Base-by-base conservation (phyloP, 345 rosid genomes). In the Dimocarpus longan region DNA sequence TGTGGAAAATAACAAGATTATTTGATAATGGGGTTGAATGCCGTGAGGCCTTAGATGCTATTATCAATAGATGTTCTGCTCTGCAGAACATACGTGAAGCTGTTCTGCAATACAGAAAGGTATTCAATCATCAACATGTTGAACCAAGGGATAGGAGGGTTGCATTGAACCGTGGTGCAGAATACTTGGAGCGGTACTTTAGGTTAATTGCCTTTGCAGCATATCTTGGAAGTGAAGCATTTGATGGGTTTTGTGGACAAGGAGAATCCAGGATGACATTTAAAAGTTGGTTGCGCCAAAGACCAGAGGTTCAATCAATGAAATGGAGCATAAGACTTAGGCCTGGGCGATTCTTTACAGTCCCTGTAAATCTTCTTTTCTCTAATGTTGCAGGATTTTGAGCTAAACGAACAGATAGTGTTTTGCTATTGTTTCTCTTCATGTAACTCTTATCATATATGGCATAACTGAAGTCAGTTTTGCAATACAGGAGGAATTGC, bases 61-160 rank as follows among this genome's bases (percentile, higher is more conserved):
- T 93, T 74, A 92, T 95, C 54, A 97, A 95, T 84, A 89, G 98
- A 87, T 95, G 98, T 78, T 93, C 99, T 76, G 99, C 97, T 44
- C 83, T 95, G 80, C 98, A 95, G 85, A 95, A 95, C 87, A 92
- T 95, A 37, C 97, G 97, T n/a, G 86, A 90, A 86, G 99, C 99
- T 77, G 98, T 95, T 81, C 83, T 95, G 76, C 87, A 85, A 37
- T 93, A 95, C 87, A 88, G 98, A 79, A 95, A 90, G 84, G 87
- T 84, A 77, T 89, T 95, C 83, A 95, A 95, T 80, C 99, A 91
- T 82, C 98, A 95, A 78, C 94, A 93, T 72, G 95, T 85, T 79
- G 99, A 95, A 82, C 97, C 91, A 48, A 90, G 98, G 85, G 95
- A 83, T 74, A 87, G 98, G 86, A 92, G 96, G 83, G 89, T 93